phyloP scores from a whole-genome alignment of 1,139 yeast genomes.

The Protomyces pachydermus region DNA sequence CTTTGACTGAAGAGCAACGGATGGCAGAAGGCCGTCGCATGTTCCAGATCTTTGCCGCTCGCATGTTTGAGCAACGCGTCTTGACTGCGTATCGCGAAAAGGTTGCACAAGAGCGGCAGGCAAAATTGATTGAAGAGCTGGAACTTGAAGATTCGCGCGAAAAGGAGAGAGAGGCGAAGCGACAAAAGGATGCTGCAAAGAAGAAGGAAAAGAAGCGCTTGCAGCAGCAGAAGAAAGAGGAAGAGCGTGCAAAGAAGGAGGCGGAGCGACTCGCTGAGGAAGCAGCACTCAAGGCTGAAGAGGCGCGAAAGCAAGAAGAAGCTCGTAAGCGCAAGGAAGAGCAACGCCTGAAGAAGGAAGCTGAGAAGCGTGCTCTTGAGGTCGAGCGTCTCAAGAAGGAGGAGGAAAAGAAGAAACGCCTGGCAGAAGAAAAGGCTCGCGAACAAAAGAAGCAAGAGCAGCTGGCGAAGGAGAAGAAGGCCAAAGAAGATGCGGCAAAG shows the following conservation, averaged over 20 bases:
- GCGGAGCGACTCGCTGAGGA: conserved; percentile 53
- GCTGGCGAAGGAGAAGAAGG: conserved; percentile 42
- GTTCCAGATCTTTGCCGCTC: conserved; percentile 69
- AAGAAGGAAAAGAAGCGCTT: conserved; percentile 71
- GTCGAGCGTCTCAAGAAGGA: conserved; percentile 38
- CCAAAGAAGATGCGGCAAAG: conserved; percentile 41
- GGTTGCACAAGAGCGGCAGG: conserved; percentile 68
- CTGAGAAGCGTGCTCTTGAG: conserved; percentile 42
- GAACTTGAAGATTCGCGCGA: conserved; percentile 70
- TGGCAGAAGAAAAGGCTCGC: conserved; percentile 47
- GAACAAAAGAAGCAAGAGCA: conserved; percentile 44
- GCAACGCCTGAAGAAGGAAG: conserved; percentile 46
- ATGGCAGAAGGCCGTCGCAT: conserved; percentile 71
- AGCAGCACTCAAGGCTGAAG: conserved; percentile 49
- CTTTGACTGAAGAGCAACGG: conserved; percentile 58
- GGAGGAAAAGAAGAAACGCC: conserved; percentile 47
- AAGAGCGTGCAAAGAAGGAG: conserved; percentile 58
- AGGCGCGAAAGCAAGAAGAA: conserved; percentile 47
- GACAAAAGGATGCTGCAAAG: conserved; percentile 66
- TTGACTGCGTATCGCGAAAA: conserved; percentile 68
- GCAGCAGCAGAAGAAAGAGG: conserved; percentile 68
- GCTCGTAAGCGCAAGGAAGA: conserved; percentile 54
- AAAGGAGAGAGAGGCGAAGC: conserved; percentile 67
- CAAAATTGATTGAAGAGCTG: conserved; percentile 66
- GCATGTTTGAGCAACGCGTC: conserved; percentile 65